These are phyloP conservation scores for Chrysoporthe austroafricana DNA, from an alignment of 2,329 filamentous ascomycete genomes.

Conservation along the genomic window DNA sequence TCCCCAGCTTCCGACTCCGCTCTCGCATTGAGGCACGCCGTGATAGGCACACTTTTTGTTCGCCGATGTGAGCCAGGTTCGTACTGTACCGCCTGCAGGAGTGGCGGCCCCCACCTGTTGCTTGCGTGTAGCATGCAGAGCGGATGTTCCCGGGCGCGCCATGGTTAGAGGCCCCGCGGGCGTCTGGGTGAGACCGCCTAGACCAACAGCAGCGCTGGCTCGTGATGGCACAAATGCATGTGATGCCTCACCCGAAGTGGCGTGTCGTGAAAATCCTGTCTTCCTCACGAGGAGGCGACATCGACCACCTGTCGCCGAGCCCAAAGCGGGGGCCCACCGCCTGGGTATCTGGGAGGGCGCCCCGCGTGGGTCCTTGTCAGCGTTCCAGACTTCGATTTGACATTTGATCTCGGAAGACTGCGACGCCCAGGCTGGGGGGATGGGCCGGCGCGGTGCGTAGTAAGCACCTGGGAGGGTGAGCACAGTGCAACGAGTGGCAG, in stretches of 20 bases:
- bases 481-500: not conserved
- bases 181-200: not conserved
- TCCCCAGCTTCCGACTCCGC: not conserved
- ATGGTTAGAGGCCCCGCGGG: not conserved
- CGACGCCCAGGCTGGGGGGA: constrained; percentile 3
- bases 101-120: not conserved
- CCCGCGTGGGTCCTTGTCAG: constrained; percentile 20
- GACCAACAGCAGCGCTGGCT: not conserved
- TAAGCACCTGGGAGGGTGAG: constrained; percentile 5
- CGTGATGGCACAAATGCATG: not conserved
- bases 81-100: not conserved
- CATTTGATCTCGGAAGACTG: constrained; percentile 3
- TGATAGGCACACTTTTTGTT: not conserved
- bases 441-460: constrained; percentile 5
- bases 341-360: not conserved
- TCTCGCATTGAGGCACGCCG: not conserved
- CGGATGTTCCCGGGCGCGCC: not conserved
- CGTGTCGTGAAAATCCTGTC: not conserved
- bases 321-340: not conserved
- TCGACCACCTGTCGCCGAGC: not conserved
- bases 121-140: not conserved
- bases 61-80: not conserved
- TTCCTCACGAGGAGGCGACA: not conserved
- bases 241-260: not conserved
- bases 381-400: constrained; percentile 16